Base-by-base conservation (phyloP, 2,329 filamentous ascomycete species). In the Diaporthe vexans region DNA sequence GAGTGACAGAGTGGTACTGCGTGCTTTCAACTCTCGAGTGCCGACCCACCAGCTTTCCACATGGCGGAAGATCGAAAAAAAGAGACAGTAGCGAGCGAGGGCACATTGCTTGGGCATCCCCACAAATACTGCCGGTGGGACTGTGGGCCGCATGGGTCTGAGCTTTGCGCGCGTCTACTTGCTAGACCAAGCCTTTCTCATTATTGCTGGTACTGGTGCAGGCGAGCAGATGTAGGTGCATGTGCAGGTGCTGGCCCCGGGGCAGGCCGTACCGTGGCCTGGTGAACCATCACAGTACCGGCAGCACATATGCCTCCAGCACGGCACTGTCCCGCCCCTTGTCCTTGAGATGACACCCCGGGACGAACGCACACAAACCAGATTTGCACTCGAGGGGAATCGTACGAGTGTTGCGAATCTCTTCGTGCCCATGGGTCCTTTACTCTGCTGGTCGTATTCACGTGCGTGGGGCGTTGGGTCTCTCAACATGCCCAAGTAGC, bases 111-210 rank as follows among this genome's bases (percentile, higher is more conserved):
- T 68, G 63, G 63, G 21, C 11, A 40, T 26, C 63, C 63, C 46
- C 63, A 68, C 63, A 54, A 35, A 29, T 40, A 68, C 63, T 68
- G 48, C 63, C 63, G 63, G 63, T 68, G 63, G 63, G 63, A 54
- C 63, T n/a, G 63, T 68, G 63, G 63, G 63, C 63, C 63, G 63
- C 46, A 68, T 54, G 63, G 63, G 63, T 54, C 63, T 68, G 63
- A 40, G 37, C n/a, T 68, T 68, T 68, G 63, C 63, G 63, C 63
- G 63, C 63, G 63, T 68, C 48, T 68, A 58, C 29, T 58, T 43
- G 1, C 29, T 24, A 68, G 33, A 40, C 29, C 63, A 54, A 40
- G 63, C 48, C 46, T 26, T 54, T 29, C 26, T 37, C 48, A 24
- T 35, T 15, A 68, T 54, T 54, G 63, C 63, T 54, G 63, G 63